A percentile compares a stretch with the other conserved stretches of the same genome.
Conservation (phyloP, 164 flowering plant species). For the Umbellularia californica region DNA sequence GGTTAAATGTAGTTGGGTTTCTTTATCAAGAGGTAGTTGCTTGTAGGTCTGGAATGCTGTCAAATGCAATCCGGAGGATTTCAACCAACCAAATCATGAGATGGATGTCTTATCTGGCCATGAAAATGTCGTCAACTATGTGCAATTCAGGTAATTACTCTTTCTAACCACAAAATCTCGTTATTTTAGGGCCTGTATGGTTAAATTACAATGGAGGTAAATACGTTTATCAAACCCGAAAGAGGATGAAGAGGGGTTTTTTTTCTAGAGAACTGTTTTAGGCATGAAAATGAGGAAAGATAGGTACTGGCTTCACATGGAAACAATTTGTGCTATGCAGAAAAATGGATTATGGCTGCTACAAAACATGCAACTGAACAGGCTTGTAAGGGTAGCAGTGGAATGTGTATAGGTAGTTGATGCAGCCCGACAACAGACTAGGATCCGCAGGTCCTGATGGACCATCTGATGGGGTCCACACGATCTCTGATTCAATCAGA, state of each 20-base stretch:
- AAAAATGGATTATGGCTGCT: neutral
- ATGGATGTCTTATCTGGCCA: constrained; percentile 86
- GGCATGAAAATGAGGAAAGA: neutral
- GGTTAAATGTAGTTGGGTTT: neutral
- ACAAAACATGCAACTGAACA: neutral
- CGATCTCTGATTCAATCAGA: too few relatives aligned
- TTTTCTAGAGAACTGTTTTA: neutral
- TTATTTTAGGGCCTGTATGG: neutral
- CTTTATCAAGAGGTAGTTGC: constrained; percentile 6
- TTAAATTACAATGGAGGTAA: too few relatives aligned
- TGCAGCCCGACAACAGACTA: too few relatives aligned
- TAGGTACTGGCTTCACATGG: neutral
- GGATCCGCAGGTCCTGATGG: too few relatives aligned
- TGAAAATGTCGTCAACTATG: constrained; percentile 94
- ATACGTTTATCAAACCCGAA: neutral
- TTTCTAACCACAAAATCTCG: neutral
- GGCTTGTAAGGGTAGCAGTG: neutral
- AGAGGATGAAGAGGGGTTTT: neutral
- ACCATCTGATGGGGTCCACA: too few relatives aligned
- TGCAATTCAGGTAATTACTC: constrained; percentile 70
- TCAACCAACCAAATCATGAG: constrained; percentile 78
- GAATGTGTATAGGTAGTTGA: neutral
- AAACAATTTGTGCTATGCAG: neutral
- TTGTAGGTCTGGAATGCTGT: constrained; percentile 88
- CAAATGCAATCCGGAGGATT: constrained; percentile 52